These are phyloP conservation scores for Cymbopogon flexuosus DNA, from an alignment of 202 grass and related monocot species.

Conservation along the genomic window DNA sequence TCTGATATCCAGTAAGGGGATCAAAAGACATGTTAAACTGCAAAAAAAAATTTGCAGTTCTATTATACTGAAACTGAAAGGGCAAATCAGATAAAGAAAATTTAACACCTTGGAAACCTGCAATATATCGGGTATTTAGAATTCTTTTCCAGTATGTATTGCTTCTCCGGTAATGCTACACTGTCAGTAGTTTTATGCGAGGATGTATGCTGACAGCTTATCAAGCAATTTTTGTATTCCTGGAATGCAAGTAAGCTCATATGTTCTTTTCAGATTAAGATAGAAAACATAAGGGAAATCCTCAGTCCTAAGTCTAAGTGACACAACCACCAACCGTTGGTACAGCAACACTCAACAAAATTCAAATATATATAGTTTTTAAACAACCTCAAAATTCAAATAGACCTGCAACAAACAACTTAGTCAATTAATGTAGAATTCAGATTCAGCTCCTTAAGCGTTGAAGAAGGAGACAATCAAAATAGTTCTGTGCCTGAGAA, in stretches of 20 bases:
- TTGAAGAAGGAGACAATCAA: background rate
- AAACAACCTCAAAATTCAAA: background rate
- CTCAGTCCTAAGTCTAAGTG: too few species aligned
- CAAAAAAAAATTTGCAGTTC: background rate
- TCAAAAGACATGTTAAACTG: too few species aligned
- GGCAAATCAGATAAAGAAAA: background rate
- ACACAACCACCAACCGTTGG: background rate
- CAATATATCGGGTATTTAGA: too few species aligned
- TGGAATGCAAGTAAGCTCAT: too few species aligned
- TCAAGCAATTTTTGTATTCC: too few species aligned
- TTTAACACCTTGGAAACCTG: background rate
- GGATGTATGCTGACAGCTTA: too few species aligned
- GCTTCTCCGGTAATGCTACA: too few species aligned
- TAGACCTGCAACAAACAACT: background rate
- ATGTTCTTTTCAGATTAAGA: too few species aligned
- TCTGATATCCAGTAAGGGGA: background rate
- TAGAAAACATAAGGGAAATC: background rate
- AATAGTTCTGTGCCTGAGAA: background rate
- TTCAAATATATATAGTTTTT: background rate
- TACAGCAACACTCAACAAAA: background rate
- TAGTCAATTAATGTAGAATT: background rate
- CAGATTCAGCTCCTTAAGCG: background rate
- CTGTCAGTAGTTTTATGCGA: too few species aligned
- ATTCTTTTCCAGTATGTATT: too few species aligned
- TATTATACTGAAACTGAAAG: background rate